Evolutionary conservation across 306 rosid genomes (phyloP), one percentile per base, ranked within the genome.

Genomic region (Lablab purpureus): DNA sequence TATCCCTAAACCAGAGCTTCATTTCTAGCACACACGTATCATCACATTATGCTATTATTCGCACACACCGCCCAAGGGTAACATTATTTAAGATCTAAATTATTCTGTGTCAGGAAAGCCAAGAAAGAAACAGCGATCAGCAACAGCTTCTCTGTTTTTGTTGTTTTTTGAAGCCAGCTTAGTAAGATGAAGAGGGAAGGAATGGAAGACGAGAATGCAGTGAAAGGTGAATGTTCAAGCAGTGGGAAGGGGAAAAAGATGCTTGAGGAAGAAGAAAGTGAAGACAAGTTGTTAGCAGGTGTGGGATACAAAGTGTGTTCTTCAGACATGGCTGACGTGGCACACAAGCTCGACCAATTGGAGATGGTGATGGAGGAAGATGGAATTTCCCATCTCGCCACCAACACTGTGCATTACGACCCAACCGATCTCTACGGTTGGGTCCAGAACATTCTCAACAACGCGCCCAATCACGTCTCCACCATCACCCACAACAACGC

Each of bases 321-420:
- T 30, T 54, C 62, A 3, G 30, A 54, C 62, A 54, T 54, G 62
- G 62, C 4, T 54, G 62, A 54, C 30, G 62, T 54, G 30, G 62
- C 62, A 22, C 62, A 54, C 2, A 54, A 54, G 7, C 62, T 54
- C 4, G 1, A 54, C 15, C 62, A 54, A 21, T 54, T 54, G 30
- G 62, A 54, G 62, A 54, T 54, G 62, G 62, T 54, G 14, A 54
- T 54, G 62, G 62, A 21, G 15, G 62, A 10, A 54, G 62, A 54
- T 21, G 62, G 30, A 21, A 54, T 54, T 22, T 4, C 62, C 62
- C 6, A 21, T 54, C 62, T 54, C 62, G 28, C 28, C 14, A 21
- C 27, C 15, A 13, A 54, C 15, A 54, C 62, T 6, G 62, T 54
- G 30, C 62, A 54, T 25, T 54, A 54, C 30, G 62, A 54, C 62